Percentiles rank a stretch among this genome's conserved stretches.
phyloP scores from a whole-genome alignment of 2,329 filamentous ascomycete genomes.

The Pseudonectria buxi region DNA sequence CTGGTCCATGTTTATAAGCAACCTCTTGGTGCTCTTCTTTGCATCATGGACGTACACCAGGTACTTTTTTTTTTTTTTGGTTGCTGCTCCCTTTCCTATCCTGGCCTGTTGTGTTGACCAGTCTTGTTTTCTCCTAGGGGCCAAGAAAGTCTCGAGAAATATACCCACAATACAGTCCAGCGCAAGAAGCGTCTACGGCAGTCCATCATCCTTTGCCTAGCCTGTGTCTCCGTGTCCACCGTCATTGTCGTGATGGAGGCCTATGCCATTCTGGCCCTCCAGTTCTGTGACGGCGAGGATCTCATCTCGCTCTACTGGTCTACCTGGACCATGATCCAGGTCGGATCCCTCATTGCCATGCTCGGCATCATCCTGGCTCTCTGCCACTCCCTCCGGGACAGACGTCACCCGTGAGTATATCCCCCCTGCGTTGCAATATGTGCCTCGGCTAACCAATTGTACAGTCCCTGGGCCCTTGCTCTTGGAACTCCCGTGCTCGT shows the following conservation, averaged over 20 bases:
- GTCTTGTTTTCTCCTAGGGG: no score
- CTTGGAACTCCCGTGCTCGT: constrained; percentile 54
- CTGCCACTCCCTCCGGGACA: constrained; percentile 41
- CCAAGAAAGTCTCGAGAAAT: constrained; percentile 31
- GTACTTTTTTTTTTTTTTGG: constrained; percentile 20
- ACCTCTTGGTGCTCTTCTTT: constrained; percentile 37
- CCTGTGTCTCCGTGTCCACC: constrained; percentile 39
- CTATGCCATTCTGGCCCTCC: constrained; percentile 45
- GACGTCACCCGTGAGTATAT: constrained; percentile 43
- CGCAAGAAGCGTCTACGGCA: constrained; percentile 31
- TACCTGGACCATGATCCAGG: constrained; percentile 53
- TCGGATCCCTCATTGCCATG: constrained; percentile 53
- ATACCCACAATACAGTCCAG: constrained; percentile 23
- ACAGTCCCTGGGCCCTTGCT: constrained; percentile 50
- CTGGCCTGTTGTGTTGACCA: no score
- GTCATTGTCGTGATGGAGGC: constrained; percentile 47
- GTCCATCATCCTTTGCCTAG: constrained; percentile 37
- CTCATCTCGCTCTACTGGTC: constrained; percentile 55
- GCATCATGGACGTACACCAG: constrained; percentile 36
- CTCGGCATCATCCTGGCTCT: constrained; percentile 49
- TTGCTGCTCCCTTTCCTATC: constrained; percentile 2
- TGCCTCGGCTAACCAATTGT: constrained; percentile 6
- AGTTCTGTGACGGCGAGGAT: constrained; percentile 55
- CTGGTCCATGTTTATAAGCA: constrained; percentile 39
- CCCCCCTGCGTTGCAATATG: not conserved